Evolutionary conservation across 73 alveolate genomes (phyloP).

Genomic region (Tetrahymena elliotti): DNA sequence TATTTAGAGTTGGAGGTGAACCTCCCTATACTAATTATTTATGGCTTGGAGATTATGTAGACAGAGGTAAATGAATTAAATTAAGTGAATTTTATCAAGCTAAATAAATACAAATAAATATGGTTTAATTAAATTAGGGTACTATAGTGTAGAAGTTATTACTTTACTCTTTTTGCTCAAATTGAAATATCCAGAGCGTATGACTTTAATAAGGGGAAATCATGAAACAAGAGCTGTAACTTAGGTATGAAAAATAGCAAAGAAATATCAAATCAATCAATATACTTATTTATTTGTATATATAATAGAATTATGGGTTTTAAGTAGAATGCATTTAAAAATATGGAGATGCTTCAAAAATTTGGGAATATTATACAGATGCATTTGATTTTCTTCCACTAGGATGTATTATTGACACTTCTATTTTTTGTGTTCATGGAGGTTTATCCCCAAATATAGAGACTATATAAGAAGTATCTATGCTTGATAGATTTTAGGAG

Average conservation of each 20-base stretch:
- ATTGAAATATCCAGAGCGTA: slow-evolving; percentile 80
- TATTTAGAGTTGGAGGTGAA: slow-evolving; percentile 90
- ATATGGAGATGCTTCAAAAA: slow-evolving; percentile 82
- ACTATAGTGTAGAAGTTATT: slow-evolving; percentile 69
- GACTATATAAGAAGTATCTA: slow-evolving; percentile 84
- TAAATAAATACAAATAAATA: slow-evolving; percentile 16
- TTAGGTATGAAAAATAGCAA: neutral
- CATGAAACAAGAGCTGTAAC: slow-evolving; percentile 84
- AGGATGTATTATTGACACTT: slow-evolving; percentile 89
- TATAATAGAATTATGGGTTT: slow-evolving; percentile 92
- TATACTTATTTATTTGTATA: neutral
- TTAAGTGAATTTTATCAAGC: no score
- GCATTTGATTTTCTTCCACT: slow-evolving; percentile 95
- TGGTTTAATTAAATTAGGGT: neutral
- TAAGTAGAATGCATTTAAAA: slow-evolving; percentile 96
- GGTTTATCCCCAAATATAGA: slow-evolving; percentile 95
- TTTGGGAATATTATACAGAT: slow-evolving; percentile 92
- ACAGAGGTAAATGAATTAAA: slow-evolving; percentile 61
- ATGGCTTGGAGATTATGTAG: slow-evolving; percentile 88
- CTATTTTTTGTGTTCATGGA: slow-evolving; percentile 97
- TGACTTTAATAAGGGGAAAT: slow-evolving; percentile 81
- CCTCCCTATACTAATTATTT: slow-evolving; percentile 77
- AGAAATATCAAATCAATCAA: neutral
- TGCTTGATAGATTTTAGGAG: slow-evolving; percentile 87
- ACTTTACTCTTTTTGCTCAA: slow-evolving; percentile 65